These are phyloP conservation scores for Trichoderma harzianum DNA, from an alignment of 2,329 filamentous ascomycete genomes.

Conservation along the genomic window DNA sequence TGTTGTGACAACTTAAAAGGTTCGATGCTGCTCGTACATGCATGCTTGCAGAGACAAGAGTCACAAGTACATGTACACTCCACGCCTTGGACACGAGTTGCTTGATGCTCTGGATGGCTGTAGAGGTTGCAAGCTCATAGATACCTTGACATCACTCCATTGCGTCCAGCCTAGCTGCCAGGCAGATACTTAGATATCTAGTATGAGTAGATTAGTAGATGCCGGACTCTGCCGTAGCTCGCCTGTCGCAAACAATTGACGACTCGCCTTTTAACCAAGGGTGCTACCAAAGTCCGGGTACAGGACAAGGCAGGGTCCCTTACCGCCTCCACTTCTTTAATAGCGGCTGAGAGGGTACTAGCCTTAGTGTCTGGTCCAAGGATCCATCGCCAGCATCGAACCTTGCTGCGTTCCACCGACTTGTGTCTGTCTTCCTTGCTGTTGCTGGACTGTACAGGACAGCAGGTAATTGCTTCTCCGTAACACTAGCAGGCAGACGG, in stretches of 20 bases:
- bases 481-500: neutral
- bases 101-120: neutral
- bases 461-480: neutral
- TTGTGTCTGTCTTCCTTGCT: neutral
- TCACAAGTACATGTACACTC: neutral
- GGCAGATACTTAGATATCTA: neutral
- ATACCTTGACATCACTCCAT: neutral
- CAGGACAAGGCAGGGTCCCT: neutral
- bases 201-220: neutral
- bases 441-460: neutral
- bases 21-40: neutral
- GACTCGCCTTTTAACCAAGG: neutral
- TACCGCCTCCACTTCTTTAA: neutral
- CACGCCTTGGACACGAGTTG: neutral
- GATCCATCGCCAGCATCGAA: neutral
- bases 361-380: neutral
- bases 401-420: neutral
- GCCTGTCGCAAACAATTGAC: slow-evolving; percentile 11
- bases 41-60: neutral
- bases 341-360: neutral
- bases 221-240: slow-evolving; percentile 1
- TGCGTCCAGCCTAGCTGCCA: neutral
- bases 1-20: neutral
- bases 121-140: neutral
- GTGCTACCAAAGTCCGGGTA: neutral